A percentile compares a stretch with the other conserved stretches of the same genome.
These are phyloP conservation scores for Oryza meyeriana DNA, from an alignment of 176 grass and related monocot species.

Conservation along the genomic window DNA sequence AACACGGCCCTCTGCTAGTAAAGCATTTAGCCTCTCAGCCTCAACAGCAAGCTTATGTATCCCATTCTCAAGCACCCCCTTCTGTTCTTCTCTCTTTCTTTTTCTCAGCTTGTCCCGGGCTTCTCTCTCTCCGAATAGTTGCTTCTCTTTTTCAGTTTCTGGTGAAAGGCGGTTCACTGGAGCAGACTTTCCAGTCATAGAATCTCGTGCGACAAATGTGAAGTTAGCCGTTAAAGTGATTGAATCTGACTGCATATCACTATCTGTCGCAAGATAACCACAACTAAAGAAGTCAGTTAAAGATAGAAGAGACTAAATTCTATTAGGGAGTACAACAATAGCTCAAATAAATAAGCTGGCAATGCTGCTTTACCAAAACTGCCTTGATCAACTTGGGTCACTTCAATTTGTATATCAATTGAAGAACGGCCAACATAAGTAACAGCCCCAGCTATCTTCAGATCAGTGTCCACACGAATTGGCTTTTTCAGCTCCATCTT, in stretches of 20 bases:
- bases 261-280: constrained; percentile 43
- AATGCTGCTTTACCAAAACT: background rate
- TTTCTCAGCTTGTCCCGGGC: constrained; percentile 68
- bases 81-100: constrained; percentile 83
- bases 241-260: constrained; percentile 41
- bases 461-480: constrained; percentile 66
- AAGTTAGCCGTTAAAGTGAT: constrained; percentile 81
- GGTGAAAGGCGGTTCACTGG: constrained; percentile 82
- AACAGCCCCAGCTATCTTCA: constrained; percentile 85
- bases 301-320: background rate
- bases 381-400: constrained; percentile 79
- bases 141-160: constrained; percentile 76
- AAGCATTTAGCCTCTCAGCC: constrained; percentile 46
- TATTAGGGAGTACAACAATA: background rate
- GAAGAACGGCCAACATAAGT: constrained; percentile 93
- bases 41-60: constrained; percentile 44
- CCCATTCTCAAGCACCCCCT: constrained; percentile 43
- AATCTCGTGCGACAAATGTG: constrained; percentile 85
- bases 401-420: constrained; percentile 96
- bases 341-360: background rate
- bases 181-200: constrained; percentile 79
- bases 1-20: constrained; percentile 78
- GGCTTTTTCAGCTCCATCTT: constrained; percentile 91
- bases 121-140: constrained; percentile 63
- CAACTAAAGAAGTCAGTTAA: constrained; percentile 17